Evolutionary conservation across 2,329 filamentous ascomycete species (phyloP), one percentile per base, ranked within the genome.

Genomic region (Thyridium curvatum): DNA sequence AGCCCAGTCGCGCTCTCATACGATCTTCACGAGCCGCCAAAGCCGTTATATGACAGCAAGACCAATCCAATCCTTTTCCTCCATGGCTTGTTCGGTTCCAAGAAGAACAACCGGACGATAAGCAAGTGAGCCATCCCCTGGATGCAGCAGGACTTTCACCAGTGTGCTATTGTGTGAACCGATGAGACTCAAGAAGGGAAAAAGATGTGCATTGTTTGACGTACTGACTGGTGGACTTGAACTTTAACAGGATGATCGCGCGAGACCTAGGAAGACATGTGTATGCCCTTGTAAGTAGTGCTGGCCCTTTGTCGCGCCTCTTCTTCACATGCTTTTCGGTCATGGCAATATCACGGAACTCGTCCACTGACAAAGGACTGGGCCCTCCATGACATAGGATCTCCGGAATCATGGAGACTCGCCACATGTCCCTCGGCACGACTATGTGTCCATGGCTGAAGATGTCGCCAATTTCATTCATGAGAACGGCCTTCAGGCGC

Each of bases 371-470:
- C 43, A 35, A 30, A n/a, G n/a, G n/a, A n/a, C n/a, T n/a, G n/a
- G n/a, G n/a, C n/a, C 32, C 30, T 16, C 12, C 1, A 15, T 12
- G 13, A 32, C 15, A 30, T 37, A 89, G 84, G 91, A 97, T 59
- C 75, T 95, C 14, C 79, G 91, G 50, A 97, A 97, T 56, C 91
- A 97, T 66, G 91, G 91, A 53, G 84, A 94, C 30, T 94, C 88
- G 2, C 86, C 88, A 2, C 90, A 96, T 61, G 61, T 79, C 37
- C 65, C 70, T 1, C 69, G 69, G 2, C 93, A 97, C 60, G 83
- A 91, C 64, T 97, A 97, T 60, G 60, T 64, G 2, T 73, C 79
- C 33, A 89, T 97, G 76, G 87, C 91, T 4, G 76, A 82, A 47
- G 91, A 97, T 52, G 80, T 96, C 10, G 78, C 82, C 39, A 69